Conservation (phyloP, 179 eudicot species). For the Heliamphora pulchella region DNA sequence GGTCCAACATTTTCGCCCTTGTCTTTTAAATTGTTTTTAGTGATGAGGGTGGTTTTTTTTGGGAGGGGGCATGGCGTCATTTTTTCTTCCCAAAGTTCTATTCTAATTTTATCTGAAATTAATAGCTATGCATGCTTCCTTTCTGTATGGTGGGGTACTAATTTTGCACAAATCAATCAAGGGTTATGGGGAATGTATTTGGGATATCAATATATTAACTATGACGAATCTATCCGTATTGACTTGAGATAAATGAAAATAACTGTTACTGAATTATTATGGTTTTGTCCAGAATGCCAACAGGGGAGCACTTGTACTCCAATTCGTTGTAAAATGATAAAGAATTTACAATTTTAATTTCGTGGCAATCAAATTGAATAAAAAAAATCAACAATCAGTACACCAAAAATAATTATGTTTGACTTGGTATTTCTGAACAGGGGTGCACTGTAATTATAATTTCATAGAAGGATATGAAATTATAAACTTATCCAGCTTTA, state of each 20-base stretch:
- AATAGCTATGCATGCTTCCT: neutral
- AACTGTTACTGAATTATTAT: neutral
- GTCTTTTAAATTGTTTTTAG: neutral
- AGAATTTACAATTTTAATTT: neutral
- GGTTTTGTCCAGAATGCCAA: neutral
- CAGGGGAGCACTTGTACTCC: neutral
- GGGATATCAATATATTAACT: neutral
- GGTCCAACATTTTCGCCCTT: constrained; percentile 30
- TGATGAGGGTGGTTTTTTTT: neutral
- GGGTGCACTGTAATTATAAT: neutral
- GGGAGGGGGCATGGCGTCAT: neutral
- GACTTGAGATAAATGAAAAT: neutral
- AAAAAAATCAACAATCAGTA: neutral
- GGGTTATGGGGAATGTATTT: neutral
- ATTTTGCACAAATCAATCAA: neutral
- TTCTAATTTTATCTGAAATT: neutral
- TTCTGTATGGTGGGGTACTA: neutral
- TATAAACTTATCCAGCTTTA: neutral
- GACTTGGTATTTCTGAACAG: neutral
- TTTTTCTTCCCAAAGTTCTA: neutral
- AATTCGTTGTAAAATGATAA: neutral
- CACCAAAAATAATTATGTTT: neutral
- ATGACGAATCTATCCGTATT: neutral
- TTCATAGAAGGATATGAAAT: neutral
- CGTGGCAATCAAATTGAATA: neutral